Evolutionary conservation across 345 rosid genomes (phyloP).

Genomic region (Salix caprea): DNA sequence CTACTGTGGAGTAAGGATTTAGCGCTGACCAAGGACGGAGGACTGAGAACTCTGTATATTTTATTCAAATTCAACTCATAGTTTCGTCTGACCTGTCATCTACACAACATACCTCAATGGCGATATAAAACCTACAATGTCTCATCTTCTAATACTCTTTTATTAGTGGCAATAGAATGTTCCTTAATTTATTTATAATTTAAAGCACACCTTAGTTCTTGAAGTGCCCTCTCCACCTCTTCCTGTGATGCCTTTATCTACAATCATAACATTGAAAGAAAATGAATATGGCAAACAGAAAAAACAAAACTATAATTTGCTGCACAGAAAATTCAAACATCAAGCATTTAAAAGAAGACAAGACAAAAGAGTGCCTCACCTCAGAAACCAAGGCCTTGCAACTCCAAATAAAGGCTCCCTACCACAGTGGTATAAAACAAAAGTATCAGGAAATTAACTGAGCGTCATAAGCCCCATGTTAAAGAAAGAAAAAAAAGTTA

Average conservation of each 20-base stretch:
- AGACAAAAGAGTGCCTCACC: slow-evolving; percentile 39
- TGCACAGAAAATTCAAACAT: background rate
- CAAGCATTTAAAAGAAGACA: background rate
- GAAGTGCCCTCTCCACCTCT: slow-evolving; percentile 67
- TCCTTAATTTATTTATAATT: background rate
- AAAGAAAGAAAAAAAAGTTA: background rate
- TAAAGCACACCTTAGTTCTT: slow-evolving; percentile 65
- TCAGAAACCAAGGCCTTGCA: slow-evolving; percentile 82
- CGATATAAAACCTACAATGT: too few species aligned
- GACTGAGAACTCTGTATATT: too few species aligned
- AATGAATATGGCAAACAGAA: background rate
- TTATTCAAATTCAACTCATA: too few species aligned
- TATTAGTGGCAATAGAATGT: background rate
- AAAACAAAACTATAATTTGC: background rate
- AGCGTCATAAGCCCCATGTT: background rate
- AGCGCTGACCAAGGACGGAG: too few species aligned
- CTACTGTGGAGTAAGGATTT: too few species aligned
- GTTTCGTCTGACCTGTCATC: too few species aligned
- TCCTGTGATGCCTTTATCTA: slow-evolving; percentile 73
- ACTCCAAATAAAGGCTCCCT: slow-evolving; percentile 99
- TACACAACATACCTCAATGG: too few species aligned
- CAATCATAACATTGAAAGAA: slow-evolving; percentile 7
- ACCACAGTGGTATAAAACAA: slow-evolving; percentile 8
- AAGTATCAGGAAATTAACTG: slow-evolving; percentile 9
- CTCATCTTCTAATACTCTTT: too few species aligned